Evolutionary conservation across 2,329 filamentous ascomycete species (phyloP), one percentile per base, ranked within the genome.

Genomic region (Karstenula rhodostoma): DNA sequence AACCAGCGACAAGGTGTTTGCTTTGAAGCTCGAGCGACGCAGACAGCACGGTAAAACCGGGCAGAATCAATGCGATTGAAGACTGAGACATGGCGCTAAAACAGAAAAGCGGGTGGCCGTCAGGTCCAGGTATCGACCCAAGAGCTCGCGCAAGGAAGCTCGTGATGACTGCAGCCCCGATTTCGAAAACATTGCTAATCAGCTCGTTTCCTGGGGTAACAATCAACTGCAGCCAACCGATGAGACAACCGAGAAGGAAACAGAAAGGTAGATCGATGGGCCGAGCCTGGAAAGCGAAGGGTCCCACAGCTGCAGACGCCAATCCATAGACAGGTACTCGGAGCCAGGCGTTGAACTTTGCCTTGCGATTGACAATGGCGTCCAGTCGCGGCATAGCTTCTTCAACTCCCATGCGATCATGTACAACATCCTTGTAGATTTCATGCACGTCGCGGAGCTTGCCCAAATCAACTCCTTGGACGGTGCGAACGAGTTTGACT

Each of bases 341-440:
- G 2, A 79, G 63, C 78, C 79, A 82, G 15, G 66, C 68, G 35
- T 71, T 75, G 68, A 80, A 89, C 68, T 89, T 88, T 58, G 82
- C 80, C 51, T 82, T 82, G 10, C 83, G 80, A n/a, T 79, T 78
- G 67, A 86, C 85, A 46, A 91, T 91, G 32, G 84, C 82, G 49
- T 91, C 85, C 0, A 93, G 79, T 19, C 85, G 82, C 10, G 80
- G 76, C 1, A 86, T 90, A 1, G 89, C 90, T 65, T 92, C 89
- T 44, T 92, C 89, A 0, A 91, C 89, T 10, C 87, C 84, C 9
- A 92, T 85, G n/a, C 86, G 82, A 73, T 93, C 90, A 71, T 93
- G 90, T 1, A 93, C 86, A n/a, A 93, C 90, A 59, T 91, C 87
- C 74, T 94, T 94, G 80, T 94, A 94, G 57, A 93, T 87, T 67